Evolutionary conservation across 169 alveolate species (phyloP).

Genomic region (Cryptosporidium sp.): DNA sequence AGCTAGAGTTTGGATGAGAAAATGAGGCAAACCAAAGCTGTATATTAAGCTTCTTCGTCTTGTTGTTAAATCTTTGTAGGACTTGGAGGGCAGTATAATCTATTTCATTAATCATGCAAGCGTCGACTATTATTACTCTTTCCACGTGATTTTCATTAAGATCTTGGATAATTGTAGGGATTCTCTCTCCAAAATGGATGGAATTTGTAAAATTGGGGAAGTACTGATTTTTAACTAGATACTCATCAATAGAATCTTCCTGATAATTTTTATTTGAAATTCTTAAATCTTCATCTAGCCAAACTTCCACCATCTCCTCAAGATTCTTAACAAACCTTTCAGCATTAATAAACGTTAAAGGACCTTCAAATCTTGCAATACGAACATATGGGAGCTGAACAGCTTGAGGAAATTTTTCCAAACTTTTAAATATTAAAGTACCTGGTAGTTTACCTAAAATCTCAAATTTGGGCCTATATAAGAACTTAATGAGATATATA

Average conservation of each 20-base stretch:
- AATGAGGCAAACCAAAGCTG: slow-evolving; percentile 70
- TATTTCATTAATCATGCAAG: slow-evolving; percentile 63
- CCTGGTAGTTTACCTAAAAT: slow-evolving; percentile 62
- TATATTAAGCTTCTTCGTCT: slow-evolving; percentile 11
- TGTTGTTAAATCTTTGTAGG: slow-evolving; percentile 18
- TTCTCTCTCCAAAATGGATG: slow-evolving; percentile 51
- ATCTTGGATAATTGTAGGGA: slow-evolving; percentile 49
- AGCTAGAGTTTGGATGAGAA: slow-evolving; percentile 37
- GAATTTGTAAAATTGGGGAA: slow-evolving; percentile 24
- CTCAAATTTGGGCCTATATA: slow-evolving; percentile 53
- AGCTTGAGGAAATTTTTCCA: slow-evolving; percentile 66
- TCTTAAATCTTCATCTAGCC: slow-evolving; percentile 43
- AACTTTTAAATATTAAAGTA: slow-evolving; percentile 52
- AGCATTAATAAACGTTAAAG: slow-evolving; percentile 51
- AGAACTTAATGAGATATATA: slow-evolving; percentile 31
- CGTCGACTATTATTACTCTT: slow-evolving; percentile 51
- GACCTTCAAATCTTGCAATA: slow-evolving; percentile 66
- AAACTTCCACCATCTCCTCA: slow-evolving; percentile 20
- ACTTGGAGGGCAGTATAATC: slow-evolving; percentile 58
- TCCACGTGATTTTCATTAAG: slow-evolving; percentile 54
- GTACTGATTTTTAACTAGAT: slow-evolving; percentile 5
- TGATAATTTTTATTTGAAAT: neutral
- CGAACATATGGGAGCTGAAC: slow-evolving; percentile 52
- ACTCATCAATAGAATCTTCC: slow-evolving; percentile 2
- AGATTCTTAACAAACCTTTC: slow-evolving; percentile 18